Base-by-base conservation (phyloP, 108 stramenopile species). In the Pseudonitzschia delicatissima region DNA sequence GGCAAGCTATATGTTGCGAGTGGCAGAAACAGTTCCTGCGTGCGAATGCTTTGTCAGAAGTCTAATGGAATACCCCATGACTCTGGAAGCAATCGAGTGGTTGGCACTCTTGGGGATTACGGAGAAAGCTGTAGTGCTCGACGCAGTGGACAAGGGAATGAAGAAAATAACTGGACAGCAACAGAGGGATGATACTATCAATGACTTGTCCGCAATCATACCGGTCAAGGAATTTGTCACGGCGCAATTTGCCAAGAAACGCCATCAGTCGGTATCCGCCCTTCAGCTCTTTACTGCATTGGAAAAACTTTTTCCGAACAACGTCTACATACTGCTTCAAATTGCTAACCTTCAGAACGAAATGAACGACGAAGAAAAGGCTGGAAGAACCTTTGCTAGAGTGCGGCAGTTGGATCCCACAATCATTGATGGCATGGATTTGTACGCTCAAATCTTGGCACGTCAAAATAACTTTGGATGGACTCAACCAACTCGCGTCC, bases 371-470 rank as follows among this genome's bases (percentile, higher is more conserved):
- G 60, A 81, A 69, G 77, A 42, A 52, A 55, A 62, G 21, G 76
- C 87, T n/a, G 72, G 78, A 48, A 31, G 80, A 57, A 69, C 82
- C 23, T 81, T 75, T 81, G 72, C 74, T 31, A 67, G 73, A 58
- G 71, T 85, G 37, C 45, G 87, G 64, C 67, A 81, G 51, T 11
- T 81, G 20, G 82, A 86, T 26, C 53, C 66, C 6, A 73, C 82
- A 27, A 75, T 63, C 45, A 62, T 81, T 13, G 82, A 86, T 18
- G 66, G 76, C 28, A 88, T 93, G 86, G 91, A 90, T 65, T 73
- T 86, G 33, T 93, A 93, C 57, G 91, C 82, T 8, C 77, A 87
- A 40, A 75, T 93, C 25, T 48, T 85, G 34, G 74, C 71, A 13
- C 47, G 70, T 21, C 75, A 85, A 59, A 78, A 82, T 17, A 62